Percentiles rank a stretch among this genome's conserved stretches.
Evolutionary conservation across 2,329 filamentous ascomycete species (phyloP).

Genomic region (Neofusicoccum umdonicola): DNA sequence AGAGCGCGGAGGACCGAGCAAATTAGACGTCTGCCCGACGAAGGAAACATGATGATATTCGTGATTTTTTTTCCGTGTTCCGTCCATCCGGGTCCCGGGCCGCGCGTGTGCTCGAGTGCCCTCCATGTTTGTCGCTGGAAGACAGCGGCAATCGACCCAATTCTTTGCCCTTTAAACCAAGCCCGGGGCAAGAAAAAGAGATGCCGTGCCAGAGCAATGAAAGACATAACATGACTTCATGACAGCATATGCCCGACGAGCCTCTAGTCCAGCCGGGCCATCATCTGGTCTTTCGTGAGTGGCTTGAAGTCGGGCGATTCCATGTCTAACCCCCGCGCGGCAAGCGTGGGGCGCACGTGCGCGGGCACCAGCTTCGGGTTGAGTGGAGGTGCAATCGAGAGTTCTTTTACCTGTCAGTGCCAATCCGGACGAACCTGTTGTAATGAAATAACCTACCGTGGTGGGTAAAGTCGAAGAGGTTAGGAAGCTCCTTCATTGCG

Average conservation of each 20-base stretch:
- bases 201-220: constrained; percentile 36
- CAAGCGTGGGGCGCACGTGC: constrained; percentile 73
- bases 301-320: constrained; percentile 79
- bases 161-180: constrained; percentile 13
- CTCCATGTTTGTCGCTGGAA: constrained; percentile 11
- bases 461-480: constrained; percentile 87
- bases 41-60: constrained; percentile 16
- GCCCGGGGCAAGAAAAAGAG: constrained; percentile 28
- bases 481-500: constrained; percentile 75
- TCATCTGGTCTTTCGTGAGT: constrained; percentile 92
- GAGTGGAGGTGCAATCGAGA: constrained; percentile 88
- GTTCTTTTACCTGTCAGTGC: constrained; percentile 58
- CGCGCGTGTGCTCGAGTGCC: constrained; percentile 11
- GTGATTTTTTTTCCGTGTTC: constrained; percentile 13
- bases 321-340: constrained; percentile 79
- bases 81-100: constrained; percentile 11
- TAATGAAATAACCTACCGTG: constrained; percentile 66
- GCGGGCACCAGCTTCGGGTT: constrained; percentile 85
- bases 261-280: constrained; percentile 84
- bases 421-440: neutral
- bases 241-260: constrained; percentile 29
- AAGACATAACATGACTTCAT: constrained; percentile 39
- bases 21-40: constrained; percentile 14
- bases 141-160: constrained; percentile 13
- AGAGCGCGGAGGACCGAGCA: constrained; percentile 6